Conservation (phyloP, 257 asterid genomes). For the Asclepias syriaca region DNA sequence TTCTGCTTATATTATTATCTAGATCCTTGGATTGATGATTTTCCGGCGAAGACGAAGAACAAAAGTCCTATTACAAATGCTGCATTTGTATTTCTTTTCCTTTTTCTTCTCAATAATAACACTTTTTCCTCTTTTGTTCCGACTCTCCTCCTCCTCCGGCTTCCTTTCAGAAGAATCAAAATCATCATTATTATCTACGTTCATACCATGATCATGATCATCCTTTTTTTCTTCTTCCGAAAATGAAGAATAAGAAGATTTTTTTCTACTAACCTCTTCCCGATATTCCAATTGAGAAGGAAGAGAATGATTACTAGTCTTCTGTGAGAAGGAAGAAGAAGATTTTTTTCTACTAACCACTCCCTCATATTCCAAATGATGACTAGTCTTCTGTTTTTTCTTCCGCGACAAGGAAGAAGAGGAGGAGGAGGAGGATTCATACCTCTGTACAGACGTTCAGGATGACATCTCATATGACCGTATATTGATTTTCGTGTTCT, state of each 20-base stretch:
- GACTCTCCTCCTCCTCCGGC: no score
- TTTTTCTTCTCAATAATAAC: background rate
- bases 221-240: no score
- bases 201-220: no score
- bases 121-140: background rate
- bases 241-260: no score
- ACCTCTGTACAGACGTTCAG: constrained; percentile 52
- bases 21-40: no score
- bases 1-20: no score
- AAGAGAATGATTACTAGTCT: no score
- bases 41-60: no score
- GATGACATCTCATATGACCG: constrained; percentile 75
- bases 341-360: no score
- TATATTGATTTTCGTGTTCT: constrained; percentile 37
- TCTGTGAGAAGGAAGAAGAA: no score
- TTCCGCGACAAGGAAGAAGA: background rate
- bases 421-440: constrained; percentile 38
- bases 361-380: background rate
- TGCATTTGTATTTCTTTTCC: constrained; percentile 23
- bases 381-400: background rate
- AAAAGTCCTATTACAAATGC: constrained; percentile 25
- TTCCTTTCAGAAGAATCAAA: no score
- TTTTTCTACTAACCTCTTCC: background rate
- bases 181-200: no score
- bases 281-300: background rate